Base-by-base conservation (phyloP, 805 yeast species). In the Priceomyces melissophilus region DNA sequence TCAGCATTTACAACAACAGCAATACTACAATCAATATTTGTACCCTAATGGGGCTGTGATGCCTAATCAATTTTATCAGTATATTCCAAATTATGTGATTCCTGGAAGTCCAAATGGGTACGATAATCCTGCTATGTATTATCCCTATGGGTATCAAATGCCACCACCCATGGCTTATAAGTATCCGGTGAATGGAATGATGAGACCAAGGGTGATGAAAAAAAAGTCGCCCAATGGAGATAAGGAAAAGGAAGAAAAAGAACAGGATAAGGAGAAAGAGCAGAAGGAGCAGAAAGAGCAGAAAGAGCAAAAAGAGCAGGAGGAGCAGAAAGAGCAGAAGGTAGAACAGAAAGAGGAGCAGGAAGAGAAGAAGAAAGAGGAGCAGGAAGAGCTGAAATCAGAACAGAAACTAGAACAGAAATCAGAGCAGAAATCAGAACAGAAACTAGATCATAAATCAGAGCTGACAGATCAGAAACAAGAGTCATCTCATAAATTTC, bases 41-140 rank as follows among this genome's bases (percentile, higher is more conserved):
- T 50, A 50, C 44, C 26, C 38, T n/a, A 39, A 35, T 30, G 47
- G 38, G 12, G 48, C 47, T 10, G 37, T 48, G 48, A 43, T 46
- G 41, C 43, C 43, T 6, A 44, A 44, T 29, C 50, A 42, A 16
- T 35, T 44, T 31, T 47, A 42, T 34, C 46, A 42, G 12, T 45
- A 41, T 35, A 42, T 39, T 40, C 41, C 39, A 13, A 50, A 40
- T 9, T 43, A 39, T 46, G 40, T 38, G 41, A 40, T 43, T 17
- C 46, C 42, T 10, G 31, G 31, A 13, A 30, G 33, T 15, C 42
- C 42, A 30, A 27, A 27, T 15, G 42, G 42, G 3, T 34, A 26
- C 7, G 30, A 35, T 26, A 33, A 37, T 30, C 32, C 42, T 6
- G 42, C 42, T 4, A 16, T 14, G 8, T 39, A 35, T 25, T 35